Conservation (phyloP, 441 rosid genomes). For the Populus hybrid region DNA sequence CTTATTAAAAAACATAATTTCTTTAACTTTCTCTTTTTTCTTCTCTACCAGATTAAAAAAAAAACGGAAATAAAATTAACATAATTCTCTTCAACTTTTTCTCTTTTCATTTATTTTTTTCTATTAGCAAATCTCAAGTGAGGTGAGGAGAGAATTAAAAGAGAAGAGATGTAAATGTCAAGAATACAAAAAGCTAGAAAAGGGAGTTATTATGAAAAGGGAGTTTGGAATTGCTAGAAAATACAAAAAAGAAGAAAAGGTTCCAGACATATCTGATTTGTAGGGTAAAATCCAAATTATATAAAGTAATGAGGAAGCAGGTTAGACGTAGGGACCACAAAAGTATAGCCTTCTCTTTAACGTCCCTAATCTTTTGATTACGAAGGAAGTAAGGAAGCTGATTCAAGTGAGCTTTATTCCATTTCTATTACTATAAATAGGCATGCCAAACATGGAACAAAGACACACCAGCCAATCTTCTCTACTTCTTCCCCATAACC, state of each 20-base stretch:
- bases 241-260: not conserved
- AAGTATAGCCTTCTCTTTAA: not conserved
- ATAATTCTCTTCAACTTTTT: too few relatives aligned
- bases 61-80: too few relatives aligned
- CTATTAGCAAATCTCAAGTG: too few relatives aligned
- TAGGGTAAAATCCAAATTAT: not conserved
- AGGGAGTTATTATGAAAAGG: too few relatives aligned
- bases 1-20: too few relatives aligned
- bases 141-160: too few relatives aligned
- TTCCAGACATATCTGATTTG: not conserved
- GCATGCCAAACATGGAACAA: not conserved
- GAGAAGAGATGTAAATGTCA: too few relatives aligned
- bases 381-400: slow-evolving; percentile 67
- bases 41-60: too few relatives aligned
- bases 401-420: slow-evolving; percentile 35
- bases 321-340: not conserved
- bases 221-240: not conserved
- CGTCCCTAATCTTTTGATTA: slow-evolving; percentile 22
- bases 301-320: not conserved
- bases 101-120: too few relatives aligned
- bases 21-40: too few relatives aligned
- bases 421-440: slow-evolving; percentile 28
- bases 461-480: slow-evolving; percentile 11
- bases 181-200: too few relatives aligned
- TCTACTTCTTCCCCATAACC: not conserved